Evolutionary conservation across 2,329 filamentous ascomycete genomes (phyloP), one percentile per base, ranked within the genome.

Genomic region (Fusarium udum): DNA sequence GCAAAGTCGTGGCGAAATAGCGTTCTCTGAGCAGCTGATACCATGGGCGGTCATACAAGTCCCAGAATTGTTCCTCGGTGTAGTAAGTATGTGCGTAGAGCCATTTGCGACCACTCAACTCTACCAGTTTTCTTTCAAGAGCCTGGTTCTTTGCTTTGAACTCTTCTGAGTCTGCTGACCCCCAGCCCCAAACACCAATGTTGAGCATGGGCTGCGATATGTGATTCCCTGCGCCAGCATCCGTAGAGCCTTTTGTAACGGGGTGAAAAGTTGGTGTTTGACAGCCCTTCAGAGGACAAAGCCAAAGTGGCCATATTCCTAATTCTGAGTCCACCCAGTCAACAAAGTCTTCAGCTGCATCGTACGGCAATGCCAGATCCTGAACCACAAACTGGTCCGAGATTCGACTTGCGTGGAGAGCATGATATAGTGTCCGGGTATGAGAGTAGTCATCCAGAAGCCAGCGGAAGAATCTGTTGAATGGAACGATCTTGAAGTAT

Each of bases 11-110:
- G 4, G 91, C 91, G 14, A 83, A 78, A 78, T 92, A 93, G 74
- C 89, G 91, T 22, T 75, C 61, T n/a, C 91, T 83, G 67, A 93
- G 81, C 0, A 75, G 80, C 42, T 92, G 86, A 76, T 93, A 93
- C 85, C 85, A 88, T 14, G 79, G 72, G 26, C 83, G 81, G 71
- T 90, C 85, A 74, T 92, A 92, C 24, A 89, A 82, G 15, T 80
- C 74, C 90, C 90, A 92, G 79, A 92, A 93, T 75, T 91, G 88
- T 0, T 86, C 82, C 72, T 92, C 88, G 2, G 87, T 87, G 78
- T 95, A 95, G 81, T 93, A 95, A 0, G 92, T 91, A 75, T 94
- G 92, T 2, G 93, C 93, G 79, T 95, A 95, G 6, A 95, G 83
- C 91, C 93, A 95, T 82, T 95, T 95, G 83, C 92, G 89, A 1